Evolutionary conservation across 2,329 filamentous ascomycete genomes (phyloP).

Genomic region (Neophaeococcomyces mojaviensis): DNA sequence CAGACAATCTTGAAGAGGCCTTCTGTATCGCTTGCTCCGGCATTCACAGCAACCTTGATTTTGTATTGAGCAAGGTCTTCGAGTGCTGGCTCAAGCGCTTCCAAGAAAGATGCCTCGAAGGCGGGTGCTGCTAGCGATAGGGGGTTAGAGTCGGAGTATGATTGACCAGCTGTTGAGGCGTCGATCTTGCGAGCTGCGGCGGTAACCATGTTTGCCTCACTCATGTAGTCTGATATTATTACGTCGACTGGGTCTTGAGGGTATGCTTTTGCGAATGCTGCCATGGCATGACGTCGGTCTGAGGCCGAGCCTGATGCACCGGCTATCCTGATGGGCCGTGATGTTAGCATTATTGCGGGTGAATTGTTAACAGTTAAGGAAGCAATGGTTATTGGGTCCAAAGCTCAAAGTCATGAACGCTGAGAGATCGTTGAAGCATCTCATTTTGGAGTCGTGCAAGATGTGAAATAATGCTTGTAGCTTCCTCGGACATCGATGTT

Average conservation of each 20-base stretch:
- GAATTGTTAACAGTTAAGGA: not conserved
- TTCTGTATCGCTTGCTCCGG: slow-evolving; percentile 36
- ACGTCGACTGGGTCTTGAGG: slow-evolving; percentile 40
- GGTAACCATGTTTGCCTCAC: slow-evolving; percentile 46
- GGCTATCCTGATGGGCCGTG: slow-evolving; percentile 9
- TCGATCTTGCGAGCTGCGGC: slow-evolving; percentile 34
- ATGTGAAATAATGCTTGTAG: too few relatives aligned
- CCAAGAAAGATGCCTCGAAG: slow-evolving; percentile 47
- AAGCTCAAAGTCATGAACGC: too few relatives aligned
- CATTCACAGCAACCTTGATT: slow-evolving; percentile 40
- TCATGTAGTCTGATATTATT: slow-evolving; percentile 42
- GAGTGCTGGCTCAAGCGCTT: slow-evolving; percentile 37
- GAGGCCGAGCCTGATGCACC: slow-evolving; percentile 39
- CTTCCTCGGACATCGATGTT: too few relatives aligned
- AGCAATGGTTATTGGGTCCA: not conserved
- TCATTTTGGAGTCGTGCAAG: too few relatives aligned
- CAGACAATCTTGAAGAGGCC: slow-evolving; percentile 33
- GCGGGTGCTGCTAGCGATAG: slow-evolving; percentile 29
- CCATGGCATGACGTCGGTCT: slow-evolving; percentile 39
- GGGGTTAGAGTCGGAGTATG: slow-evolving; percentile 12
- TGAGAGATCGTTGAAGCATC: too few relatives aligned
- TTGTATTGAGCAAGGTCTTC: slow-evolving; percentile 33
- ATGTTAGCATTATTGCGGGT: not conserved
- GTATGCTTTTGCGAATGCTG: slow-evolving; percentile 35
- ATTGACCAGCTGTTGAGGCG: slow-evolving; percentile 23